These are phyloP conservation scores for Actinomucor elegans DNA, from an alignment of 371 early-diverging fungal species.

Conservation along the genomic window DNA sequence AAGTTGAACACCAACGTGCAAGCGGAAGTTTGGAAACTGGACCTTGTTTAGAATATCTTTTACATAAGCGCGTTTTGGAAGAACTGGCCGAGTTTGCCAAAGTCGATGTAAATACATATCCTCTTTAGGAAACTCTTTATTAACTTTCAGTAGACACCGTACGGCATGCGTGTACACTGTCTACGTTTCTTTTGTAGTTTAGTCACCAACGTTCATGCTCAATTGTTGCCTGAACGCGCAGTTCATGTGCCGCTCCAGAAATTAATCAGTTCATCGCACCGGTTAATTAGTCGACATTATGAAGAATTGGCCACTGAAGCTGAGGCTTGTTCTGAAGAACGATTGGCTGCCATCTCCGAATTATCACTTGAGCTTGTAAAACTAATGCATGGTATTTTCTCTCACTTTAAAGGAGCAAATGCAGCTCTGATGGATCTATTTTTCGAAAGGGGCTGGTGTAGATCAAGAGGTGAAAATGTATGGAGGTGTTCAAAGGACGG, in stretches of 20 bases:
- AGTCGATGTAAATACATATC: conserved; percentile 39
- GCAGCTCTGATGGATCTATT: conserved; percentile 54
- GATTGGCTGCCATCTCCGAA: conserved; percentile 44
- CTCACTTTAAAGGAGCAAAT: conserved; percentile 53
- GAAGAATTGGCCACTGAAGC: conserved; percentile 40
- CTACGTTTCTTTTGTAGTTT: conserved; percentile 49
- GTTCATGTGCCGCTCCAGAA: conserved; percentile 55
- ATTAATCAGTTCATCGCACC: conserved; percentile 48
- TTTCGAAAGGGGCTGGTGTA: conserved; percentile 57
- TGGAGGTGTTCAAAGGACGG: conserved; percentile 52
- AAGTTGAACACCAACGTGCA: conserved; percentile 45
- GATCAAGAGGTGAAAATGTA: conserved; percentile 48
- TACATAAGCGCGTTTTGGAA: conserved; percentile 49
- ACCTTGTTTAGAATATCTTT: conserved; percentile 50
- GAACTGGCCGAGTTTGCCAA: conserved; percentile 53
- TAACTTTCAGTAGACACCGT: conserved; percentile 37
- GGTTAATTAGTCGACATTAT: conserved; percentile 48
- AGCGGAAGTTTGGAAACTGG: conserved; percentile 50
- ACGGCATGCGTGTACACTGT: conserved; percentile 54
- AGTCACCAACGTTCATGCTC: conserved; percentile 52
- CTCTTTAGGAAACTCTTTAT: too few relatives aligned
- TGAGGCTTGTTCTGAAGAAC: conserved; percentile 44
- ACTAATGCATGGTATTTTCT: conserved; percentile 51
- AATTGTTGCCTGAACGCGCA: conserved; percentile 52
- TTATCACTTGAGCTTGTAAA: conserved; percentile 51